Conservation (phyloP, 2,329 filamentous ascomycete genomes). For the Cadophora sp. region DNA sequence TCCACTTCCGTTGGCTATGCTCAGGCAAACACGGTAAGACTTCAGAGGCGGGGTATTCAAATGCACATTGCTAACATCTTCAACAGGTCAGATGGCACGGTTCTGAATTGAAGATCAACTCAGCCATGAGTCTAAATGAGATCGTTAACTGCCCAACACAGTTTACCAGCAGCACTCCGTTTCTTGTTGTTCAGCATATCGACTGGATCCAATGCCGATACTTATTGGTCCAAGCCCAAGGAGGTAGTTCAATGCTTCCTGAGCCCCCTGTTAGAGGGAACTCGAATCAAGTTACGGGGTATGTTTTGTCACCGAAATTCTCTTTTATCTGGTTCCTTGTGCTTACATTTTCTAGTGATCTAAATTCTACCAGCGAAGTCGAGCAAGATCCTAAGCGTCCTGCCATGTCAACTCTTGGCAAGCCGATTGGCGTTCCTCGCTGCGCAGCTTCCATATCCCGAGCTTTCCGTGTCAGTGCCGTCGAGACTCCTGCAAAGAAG, state of each 20-base stretch:
- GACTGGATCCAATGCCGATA: constrained; percentile 94
- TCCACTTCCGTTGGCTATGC: constrained; percentile 54
- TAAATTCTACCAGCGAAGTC: constrained; percentile 24
- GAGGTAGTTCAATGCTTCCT: neutral
- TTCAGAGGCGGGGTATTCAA: neutral
- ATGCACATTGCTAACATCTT: neutral
- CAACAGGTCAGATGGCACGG: constrained; percentile 62
- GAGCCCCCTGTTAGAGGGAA: neutral
- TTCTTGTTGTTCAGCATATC: constrained; percentile 75
- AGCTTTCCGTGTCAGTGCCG: constrained; percentile 33
- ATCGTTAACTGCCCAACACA: constrained; percentile 75
- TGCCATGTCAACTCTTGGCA: constrained; percentile 32
- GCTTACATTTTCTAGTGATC: constrained; percentile 12
- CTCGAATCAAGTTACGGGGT: constrained; percentile 17
- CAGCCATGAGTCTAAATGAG: constrained; percentile 80
- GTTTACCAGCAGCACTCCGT: constrained; percentile 62
- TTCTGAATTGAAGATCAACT: constrained; percentile 65
- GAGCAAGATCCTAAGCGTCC: constrained; percentile 39
- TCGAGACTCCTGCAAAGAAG: constrained; percentile 20
- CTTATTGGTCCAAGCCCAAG: constrained; percentile 65
- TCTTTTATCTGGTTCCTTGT: neutral
- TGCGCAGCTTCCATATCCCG: constrained; percentile 42
- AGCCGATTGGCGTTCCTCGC: constrained; percentile 40
- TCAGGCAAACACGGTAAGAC: constrained; percentile 29
- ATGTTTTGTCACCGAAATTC: neutral